Evolutionary conservation across 2,329 filamentous ascomycete species (phyloP).

Genomic region (Phyllachora maydis): DNA sequence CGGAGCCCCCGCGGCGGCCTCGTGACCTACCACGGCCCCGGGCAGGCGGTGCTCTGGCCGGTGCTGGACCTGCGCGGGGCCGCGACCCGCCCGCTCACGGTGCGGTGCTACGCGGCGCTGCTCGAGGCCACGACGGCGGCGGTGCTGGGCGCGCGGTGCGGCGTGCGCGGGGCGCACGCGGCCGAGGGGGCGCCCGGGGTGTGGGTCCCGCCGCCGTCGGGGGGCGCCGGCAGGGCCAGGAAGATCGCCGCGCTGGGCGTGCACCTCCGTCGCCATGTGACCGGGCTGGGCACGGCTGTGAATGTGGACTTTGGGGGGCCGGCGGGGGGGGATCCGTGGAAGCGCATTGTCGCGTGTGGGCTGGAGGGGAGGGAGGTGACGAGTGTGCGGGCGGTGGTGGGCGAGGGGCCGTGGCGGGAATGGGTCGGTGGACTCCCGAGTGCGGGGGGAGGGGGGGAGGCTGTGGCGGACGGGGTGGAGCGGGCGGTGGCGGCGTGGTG

Average conservation of each 20-base stretch:
- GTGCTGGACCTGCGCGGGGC: slow-evolving; percentile 56
- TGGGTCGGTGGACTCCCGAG: too few species aligned
- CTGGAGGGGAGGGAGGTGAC: slow-evolving; percentile 61
- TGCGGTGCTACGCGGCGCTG: slow-evolving; percentile 56
- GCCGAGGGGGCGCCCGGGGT: slow-evolving; percentile 77
- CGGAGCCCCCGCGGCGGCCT: slow-evolving; percentile 69
- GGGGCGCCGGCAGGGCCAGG: not conserved
- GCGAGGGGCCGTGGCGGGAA: too few species aligned
- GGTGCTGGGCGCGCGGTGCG: slow-evolving; percentile 33
- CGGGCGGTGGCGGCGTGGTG: slow-evolving; percentile 4
- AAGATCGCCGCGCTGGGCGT: slow-evolving; percentile 89
- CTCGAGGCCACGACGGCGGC: slow-evolving; percentile 60
- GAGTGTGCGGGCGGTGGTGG: slow-evolving; percentile 39
- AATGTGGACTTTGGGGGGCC: slow-evolving; percentile 45
- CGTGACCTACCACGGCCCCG: slow-evolving; percentile 88
- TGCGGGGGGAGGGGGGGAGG: slow-evolving; percentile 1
- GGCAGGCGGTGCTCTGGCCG: slow-evolving; percentile 83
- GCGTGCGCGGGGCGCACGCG: slow-evolving; percentile 40
- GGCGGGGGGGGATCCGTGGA: slow-evolving; percentile 39
- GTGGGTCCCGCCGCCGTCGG: slow-evolving; percentile 32
- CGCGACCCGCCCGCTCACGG: slow-evolving; percentile 35
- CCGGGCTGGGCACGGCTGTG: slow-evolving; percentile 65
- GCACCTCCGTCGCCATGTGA: slow-evolving; percentile 70
- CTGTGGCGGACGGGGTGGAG: not conserved
- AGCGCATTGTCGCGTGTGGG: slow-evolving; percentile 76